Conservation (phyloP, 345 rosid genomes). For the Zanthoxylum bungeanum region DNA sequence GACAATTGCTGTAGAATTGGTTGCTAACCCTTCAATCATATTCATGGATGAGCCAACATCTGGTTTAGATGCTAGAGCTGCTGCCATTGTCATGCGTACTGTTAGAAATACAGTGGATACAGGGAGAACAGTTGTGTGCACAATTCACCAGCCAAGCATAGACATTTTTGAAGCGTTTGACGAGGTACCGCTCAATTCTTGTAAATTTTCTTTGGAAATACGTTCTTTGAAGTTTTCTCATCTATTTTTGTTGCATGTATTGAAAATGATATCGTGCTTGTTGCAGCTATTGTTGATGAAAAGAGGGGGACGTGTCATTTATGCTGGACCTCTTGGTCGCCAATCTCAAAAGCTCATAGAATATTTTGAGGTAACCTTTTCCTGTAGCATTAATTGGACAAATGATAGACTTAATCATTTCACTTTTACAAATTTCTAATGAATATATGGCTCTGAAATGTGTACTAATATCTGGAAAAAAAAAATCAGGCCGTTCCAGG, state of each 20-base stretch:
- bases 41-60: constrained; percentile 98
- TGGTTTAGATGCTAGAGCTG: constrained; percentile 96
- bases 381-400: not conserved
- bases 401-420: not conserved
- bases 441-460: not conserved
- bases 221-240: not conserved
- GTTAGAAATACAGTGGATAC: constrained; percentile 93
- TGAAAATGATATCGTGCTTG: constrained; percentile 6
- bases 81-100: constrained; percentile 94
- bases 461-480: not conserved
- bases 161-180: constrained; percentile 92
- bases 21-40: constrained; percentile 36
- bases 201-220: not conserved
- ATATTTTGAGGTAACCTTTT: constrained; percentile 69
- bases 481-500: constrained; percentile 60
- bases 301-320: constrained; percentile 92
- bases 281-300: constrained; percentile 78
- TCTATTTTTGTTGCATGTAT: not conserved
- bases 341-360: constrained; percentile 77
- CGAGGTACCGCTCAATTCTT: constrained; percentile 49
- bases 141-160: constrained; percentile 95
- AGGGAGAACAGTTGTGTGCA: constrained; percentile 94
- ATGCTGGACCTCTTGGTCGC: constrained; percentile 74
- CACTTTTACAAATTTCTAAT: not conserved
- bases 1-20: not conserved